A percentile compares a stretch with the other conserved stretches of the same genome.
Conservation (phyloP, 306 rosid genomes). For the Lagenaria siceraria region DNA sequence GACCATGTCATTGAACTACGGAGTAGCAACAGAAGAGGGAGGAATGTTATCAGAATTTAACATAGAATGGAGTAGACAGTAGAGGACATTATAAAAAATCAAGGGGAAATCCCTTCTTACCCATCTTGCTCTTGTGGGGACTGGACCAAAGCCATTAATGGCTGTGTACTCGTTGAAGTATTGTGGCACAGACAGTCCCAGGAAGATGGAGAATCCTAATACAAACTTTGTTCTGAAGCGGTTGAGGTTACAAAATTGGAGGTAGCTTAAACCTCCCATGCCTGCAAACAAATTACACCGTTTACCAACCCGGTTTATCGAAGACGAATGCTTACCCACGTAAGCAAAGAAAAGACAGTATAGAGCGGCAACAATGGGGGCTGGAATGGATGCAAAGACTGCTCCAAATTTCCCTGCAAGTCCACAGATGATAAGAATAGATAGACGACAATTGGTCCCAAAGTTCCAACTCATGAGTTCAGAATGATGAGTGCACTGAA, state of each 20-base stretch:
- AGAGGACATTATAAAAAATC: background rate
- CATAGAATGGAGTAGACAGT: background rate
- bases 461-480: background rate
- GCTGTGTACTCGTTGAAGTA: constrained; percentile 88
- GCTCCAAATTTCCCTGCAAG: constrained; percentile 93
- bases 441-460: background rate
- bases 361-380: constrained; percentile 76
- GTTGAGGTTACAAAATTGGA: constrained; percentile 96
- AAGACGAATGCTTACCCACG: constrained; percentile 53
- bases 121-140: constrained; percentile 83
- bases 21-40: background rate
- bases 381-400: constrained; percentile 87
- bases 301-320: background rate
- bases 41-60: background rate
- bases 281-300: constrained; percentile 18
- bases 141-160: constrained; percentile 84
- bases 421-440: background rate
- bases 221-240: constrained; percentile 83
- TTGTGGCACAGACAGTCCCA: constrained; percentile 85
- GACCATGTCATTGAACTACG: constrained; percentile 86
- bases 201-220: constrained; percentile 77
- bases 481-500: background rate
- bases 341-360: constrained; percentile 92
- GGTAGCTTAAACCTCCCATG: constrained; percentile 80
- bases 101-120: constrained; percentile 33